phyloP scores from a whole-genome alignment of 2,329 filamentous ascomycete genomes.

The Hirsutella rhossiliensis region DNA sequence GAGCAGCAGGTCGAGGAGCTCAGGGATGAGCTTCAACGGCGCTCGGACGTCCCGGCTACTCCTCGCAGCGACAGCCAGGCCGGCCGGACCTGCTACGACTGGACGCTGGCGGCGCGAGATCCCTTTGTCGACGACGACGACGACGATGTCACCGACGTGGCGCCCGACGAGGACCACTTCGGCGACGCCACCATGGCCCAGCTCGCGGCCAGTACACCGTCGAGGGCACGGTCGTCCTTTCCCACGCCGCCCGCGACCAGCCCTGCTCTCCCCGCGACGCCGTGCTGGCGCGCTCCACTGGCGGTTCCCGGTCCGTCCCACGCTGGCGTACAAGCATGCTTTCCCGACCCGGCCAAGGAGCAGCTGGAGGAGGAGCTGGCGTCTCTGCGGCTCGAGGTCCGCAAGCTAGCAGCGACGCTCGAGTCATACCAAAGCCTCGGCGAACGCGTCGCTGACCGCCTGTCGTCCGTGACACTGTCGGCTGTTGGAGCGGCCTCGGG shows the following conservation, averaged over 20 bases:
- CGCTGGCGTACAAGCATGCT: constrained; percentile 25
- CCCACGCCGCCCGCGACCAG: constrained; percentile 45
- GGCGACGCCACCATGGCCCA: constrained; percentile 39
- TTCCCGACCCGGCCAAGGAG: constrained; percentile 30
- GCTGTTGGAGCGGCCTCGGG: neutral
- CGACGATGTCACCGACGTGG: constrained; percentile 26
- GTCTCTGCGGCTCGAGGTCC: constrained; percentile 34
- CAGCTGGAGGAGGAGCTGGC: constrained; percentile 32
- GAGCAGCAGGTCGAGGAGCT: constrained; percentile 26
- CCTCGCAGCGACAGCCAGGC: neutral
- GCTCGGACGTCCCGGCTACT: constrained; percentile 8
- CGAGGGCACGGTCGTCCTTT: constrained; percentile 31
- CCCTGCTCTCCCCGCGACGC: constrained; percentile 25
- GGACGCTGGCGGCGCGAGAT: constrained; percentile 37
- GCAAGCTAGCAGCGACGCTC: constrained; percentile 33
- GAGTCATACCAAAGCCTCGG: constrained; percentile 33
- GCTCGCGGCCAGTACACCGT: constrained; percentile 39
- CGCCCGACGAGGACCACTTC: constrained; percentile 23
- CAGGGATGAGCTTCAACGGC: constrained; percentile 17
- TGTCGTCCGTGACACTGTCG: constrained; percentile 12
- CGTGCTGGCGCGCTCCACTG: constrained; percentile 15
- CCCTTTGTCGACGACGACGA: constrained; percentile 18
- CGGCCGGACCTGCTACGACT: constrained; percentile 23
- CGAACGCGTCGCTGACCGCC: constrained; percentile 21
- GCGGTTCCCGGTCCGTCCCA: constrained; percentile 10